Evolutionary conservation across 73 alveolate species (phyloP).

Genomic region (Vitrella brassicaformis): DNA sequence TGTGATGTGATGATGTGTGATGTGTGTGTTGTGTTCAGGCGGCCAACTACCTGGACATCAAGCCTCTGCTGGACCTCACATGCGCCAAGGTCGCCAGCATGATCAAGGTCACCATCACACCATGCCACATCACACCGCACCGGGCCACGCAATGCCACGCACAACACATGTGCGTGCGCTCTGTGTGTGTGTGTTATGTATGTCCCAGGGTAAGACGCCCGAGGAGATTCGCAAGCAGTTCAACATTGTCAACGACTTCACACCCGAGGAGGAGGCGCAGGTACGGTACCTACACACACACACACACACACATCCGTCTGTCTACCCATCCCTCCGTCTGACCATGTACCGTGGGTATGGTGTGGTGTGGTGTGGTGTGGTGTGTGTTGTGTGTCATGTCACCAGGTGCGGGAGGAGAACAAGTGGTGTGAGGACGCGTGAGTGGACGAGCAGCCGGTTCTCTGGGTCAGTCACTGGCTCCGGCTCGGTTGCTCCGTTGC

Average conservation of each 20-base stretch:
- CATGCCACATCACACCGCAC: too few relatives aligned
- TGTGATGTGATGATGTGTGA: too few relatives aligned
- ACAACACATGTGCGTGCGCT: too few relatives aligned
- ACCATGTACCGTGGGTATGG: not conserved
- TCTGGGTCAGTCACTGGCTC: too few relatives aligned
- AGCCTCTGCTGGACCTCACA: conserved; percentile 59
- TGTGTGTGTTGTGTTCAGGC: too few relatives aligned
- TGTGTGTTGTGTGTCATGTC: not conserved
- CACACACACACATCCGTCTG: too few relatives aligned
- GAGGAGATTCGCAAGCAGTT: conserved; percentile 59
- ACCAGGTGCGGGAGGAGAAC: conserved; percentile 45
- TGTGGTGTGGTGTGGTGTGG: not conserved
- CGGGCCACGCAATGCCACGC: too few relatives aligned
- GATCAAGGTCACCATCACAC: too few relatives aligned
- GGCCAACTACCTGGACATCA: conserved; percentile 75
- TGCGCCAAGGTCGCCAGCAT: conserved; percentile 77
- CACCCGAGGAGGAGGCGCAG: conserved; percentile 55
- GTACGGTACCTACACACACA: conserved; percentile 18
- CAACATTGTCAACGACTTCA: conserved; percentile 47
- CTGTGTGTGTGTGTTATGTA: too few relatives aligned
- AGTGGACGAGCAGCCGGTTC: too few relatives aligned
- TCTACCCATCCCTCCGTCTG: not conserved
- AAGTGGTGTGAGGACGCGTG: conserved; percentile 46
- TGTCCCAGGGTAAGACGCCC: conserved; percentile 45
- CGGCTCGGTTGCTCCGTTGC: too few relatives aligned